A percentile compares a stretch with the other conserved stretches of the same genome.
phyloP scores from a whole-genome alignment of 225 moss, liverwort and hornwort species.

The Takakia lepidozioides region DNA sequence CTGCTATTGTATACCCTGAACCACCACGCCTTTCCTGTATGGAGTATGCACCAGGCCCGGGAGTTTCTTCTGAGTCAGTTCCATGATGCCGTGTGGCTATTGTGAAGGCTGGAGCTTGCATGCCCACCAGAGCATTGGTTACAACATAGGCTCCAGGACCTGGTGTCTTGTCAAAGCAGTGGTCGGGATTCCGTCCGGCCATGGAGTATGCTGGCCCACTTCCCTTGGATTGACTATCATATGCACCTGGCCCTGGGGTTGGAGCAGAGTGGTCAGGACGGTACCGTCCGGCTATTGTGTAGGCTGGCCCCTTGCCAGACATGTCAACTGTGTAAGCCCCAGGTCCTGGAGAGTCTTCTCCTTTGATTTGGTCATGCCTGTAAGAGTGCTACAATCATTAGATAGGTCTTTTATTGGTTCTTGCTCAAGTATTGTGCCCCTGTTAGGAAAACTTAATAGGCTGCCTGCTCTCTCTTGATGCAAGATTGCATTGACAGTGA shows the following conservation, averaged over 20 bases:
- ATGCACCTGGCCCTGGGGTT: constrained; percentile 28
- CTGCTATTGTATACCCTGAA: constrained; percentile 20
- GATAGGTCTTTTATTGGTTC: neutral
- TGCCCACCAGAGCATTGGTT: constrained; percentile 6
- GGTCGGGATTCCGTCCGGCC: constrained; percentile 6
- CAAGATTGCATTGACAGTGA: too few relatives aligned
- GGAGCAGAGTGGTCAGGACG: neutral
- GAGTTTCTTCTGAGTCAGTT: constrained; percentile 10
- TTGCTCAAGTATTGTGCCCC: neutral
- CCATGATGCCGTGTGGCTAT: constrained; percentile 19
- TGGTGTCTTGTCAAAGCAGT: constrained; percentile 16
- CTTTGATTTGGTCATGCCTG: neutral
- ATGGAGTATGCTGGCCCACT: constrained; percentile 16
- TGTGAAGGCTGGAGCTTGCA: constrained; percentile 17
- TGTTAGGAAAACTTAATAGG: neutral
- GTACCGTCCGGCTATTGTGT: neutral
- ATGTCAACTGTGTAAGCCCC: neutral
- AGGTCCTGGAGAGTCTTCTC: constrained; percentile 1
- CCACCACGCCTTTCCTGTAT: neutral
- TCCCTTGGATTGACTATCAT: constrained; percentile 1
- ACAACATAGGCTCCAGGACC: constrained; percentile 25
- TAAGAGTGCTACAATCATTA: too few relatives aligned
- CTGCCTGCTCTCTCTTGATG: too few relatives aligned
- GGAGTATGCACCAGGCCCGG: constrained; percentile 22
- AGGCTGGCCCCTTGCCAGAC: neutral